Evolutionary conservation across 164 flowering plant species (phyloP), one percentile per base, ranked within the genome.

Genomic region (Aristolochia contorta): DNA sequence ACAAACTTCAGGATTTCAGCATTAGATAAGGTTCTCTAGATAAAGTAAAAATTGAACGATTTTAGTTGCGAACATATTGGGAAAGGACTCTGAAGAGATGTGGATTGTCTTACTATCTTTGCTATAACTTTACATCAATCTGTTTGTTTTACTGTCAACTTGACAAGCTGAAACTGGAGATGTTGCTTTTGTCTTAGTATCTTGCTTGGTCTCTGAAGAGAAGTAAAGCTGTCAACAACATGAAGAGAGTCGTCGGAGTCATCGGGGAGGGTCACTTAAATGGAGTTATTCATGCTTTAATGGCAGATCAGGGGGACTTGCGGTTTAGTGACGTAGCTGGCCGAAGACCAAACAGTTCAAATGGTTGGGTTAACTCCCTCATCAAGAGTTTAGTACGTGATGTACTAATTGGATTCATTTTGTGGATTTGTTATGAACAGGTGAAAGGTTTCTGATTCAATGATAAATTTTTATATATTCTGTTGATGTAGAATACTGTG

Each of bases 181-280:
- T 24, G 21, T 54, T 25, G 37, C 19, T n/a, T 47, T 25, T 53
- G 63, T 69, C 72, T 46, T 81, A 89, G 96, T 89, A 85, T 71
- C 82, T 89, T 47, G 85, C 93, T 14, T 89, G 98, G 96, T 92
- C 98, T 23, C 67, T 92, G 62, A 89, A 92, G 78, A 71, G 91
- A 63, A 89, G 98, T 81, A 89, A 89, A 73, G 96, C 96, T 25
- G 96, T 92, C 69, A 84, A 87, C 23, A 75, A 72, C 66, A 58
- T 84, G 32, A 87, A 82, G 71, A 76, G 66, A 59, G 96, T 93
- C 30, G 97, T 93, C 16, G 97, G 98, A 41, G 87, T 93, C 43
- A 87, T 90, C 8, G 98, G 98, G 59, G 86, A 82, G 61, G 85
- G 96, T 20, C 98, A 93, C 72, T 76, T 93, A 89, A 93, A 93